Conservation (phyloP, 2,329 filamentous ascomycete genomes). For the Sporothrix brunneoviolacea region DNA sequence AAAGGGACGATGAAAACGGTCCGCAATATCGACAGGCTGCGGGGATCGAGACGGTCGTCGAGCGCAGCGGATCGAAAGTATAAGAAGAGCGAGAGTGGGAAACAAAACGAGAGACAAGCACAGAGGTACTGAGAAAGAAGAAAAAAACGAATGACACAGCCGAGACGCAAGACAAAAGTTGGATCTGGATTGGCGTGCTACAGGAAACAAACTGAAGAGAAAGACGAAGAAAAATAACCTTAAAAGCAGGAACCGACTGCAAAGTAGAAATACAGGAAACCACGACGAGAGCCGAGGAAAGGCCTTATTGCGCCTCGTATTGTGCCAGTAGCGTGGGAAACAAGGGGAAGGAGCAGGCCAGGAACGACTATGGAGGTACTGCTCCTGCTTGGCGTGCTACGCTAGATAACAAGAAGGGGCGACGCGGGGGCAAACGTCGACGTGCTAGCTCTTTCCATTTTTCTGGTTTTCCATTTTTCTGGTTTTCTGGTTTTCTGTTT, state of each 20-base stretch:
- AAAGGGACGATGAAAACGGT: too few relatives aligned
- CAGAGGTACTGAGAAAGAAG: background rate
- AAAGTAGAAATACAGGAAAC: too few relatives aligned
- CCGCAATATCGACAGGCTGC: background rate
- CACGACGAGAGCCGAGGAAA: too few relatives aligned
- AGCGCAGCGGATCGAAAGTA: background rate
- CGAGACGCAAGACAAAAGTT: background rate
- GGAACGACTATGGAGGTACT: background rate
- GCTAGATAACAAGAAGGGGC: too few relatives aligned
- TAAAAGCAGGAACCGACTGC: too few relatives aligned
- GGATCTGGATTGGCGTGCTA: background rate
- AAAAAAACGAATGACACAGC: constrained; percentile 2
- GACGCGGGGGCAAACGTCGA: constrained; percentile 6
- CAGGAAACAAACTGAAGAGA: background rate
- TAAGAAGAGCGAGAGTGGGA: background rate
- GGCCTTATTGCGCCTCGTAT: too few relatives aligned
- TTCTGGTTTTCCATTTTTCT: too few relatives aligned
- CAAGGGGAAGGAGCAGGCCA: background rate
- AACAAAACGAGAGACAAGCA: background rate
- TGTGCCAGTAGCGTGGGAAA: background rate
- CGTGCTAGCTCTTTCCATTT: too few relatives aligned
- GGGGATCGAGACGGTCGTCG: too few relatives aligned
- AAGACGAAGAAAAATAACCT: too few relatives aligned
- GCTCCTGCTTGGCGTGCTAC: too few relatives aligned
- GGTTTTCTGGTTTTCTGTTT: too few relatives aligned